Evolutionary conservation across 164 flowering plant species (phyloP).

Genomic region (Magnolia sinica): DNA sequence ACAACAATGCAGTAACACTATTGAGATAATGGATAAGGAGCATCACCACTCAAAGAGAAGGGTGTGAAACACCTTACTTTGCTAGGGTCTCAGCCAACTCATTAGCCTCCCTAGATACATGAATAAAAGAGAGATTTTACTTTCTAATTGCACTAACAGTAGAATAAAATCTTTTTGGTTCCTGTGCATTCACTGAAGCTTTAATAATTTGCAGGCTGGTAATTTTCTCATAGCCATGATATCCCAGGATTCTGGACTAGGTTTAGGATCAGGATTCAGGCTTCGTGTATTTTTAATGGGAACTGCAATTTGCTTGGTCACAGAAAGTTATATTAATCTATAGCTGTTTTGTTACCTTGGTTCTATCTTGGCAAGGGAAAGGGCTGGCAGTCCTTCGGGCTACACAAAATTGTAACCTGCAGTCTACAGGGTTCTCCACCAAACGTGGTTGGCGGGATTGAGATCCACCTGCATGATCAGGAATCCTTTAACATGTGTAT

Average conservation of each 20-base stretch:
- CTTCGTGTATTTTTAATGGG: not conserved
- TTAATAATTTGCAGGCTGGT: not conserved
- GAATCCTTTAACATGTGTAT: not conserved
- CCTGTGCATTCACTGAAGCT: not conserved
- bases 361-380: not conserved
- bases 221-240: not conserved
- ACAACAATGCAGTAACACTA: no score
- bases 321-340: not conserved
- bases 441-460: not conserved
- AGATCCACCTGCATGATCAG: not conserved
- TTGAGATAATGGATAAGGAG: no score
- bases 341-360: not conserved
- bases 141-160: not conserved
- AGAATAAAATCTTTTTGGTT: not conserved
- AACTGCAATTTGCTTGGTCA: not conserved
- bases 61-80: no score
- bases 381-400: not conserved
- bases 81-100: not conserved
- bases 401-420: not conserved
- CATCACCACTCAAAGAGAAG: no score
- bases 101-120: not conserved
- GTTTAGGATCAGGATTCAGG: not conserved
- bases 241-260: not conserved
- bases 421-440: no score
- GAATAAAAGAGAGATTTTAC: not conserved